phyloP scores from a whole-genome alignment of 2,329 filamentous ascomycete species.

The Davidsoniella virescens region DNA sequence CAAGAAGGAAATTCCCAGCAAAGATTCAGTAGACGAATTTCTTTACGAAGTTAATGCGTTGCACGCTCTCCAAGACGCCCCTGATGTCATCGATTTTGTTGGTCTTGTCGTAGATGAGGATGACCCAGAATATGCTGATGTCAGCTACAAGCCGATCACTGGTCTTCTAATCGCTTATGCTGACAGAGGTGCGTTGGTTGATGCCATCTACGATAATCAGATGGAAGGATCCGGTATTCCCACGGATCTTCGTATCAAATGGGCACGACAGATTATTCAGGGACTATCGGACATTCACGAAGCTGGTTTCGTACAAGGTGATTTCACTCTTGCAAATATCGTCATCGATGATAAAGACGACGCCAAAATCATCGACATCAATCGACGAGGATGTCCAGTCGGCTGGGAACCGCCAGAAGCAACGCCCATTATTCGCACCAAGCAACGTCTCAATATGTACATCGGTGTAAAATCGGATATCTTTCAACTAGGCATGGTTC shows the following conservation, averaged over 20 bases:
- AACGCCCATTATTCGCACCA: conserved; percentile 66
- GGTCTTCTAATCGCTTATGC: conserved; percentile 82
- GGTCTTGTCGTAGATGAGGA: conserved; percentile 83
- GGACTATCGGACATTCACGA: conserved; percentile 90
- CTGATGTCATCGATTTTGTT: conserved; percentile 69
- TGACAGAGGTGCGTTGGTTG: conserved; percentile 71
- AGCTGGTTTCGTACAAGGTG: conserved; percentile 88
- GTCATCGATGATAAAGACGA: conserved; percentile 73
- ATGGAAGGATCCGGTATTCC: conserved; percentile 28
- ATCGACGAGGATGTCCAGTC: conserved; percentile 87
- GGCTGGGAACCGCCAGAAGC: conserved; percentile 97
- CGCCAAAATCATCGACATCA: conserved; percentile 97
- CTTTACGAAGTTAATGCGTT: conserved; percentile 94
- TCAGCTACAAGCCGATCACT: conserved; percentile 51
- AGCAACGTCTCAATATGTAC: conserved; percentile 86
- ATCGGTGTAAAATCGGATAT: conserved; percentile 96
- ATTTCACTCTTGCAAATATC: conserved; percentile 94
- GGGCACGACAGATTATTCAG: conserved; percentile 81
- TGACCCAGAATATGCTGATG: conserved; percentile 26
- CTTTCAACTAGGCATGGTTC: conserved; percentile 90
- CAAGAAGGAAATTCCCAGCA: conserved; percentile 95
- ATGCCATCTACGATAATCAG: conserved; percentile 65
- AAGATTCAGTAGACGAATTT: conserved; percentile 90
- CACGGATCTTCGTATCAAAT: conserved; percentile 64
- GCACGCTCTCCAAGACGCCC: conserved; percentile 55